These are phyloP conservation scores for Trichosporon coremiiforme DNA, from an alignment of 1,284 basidiomycete genomes.

Conservation along the genomic window DNA sequence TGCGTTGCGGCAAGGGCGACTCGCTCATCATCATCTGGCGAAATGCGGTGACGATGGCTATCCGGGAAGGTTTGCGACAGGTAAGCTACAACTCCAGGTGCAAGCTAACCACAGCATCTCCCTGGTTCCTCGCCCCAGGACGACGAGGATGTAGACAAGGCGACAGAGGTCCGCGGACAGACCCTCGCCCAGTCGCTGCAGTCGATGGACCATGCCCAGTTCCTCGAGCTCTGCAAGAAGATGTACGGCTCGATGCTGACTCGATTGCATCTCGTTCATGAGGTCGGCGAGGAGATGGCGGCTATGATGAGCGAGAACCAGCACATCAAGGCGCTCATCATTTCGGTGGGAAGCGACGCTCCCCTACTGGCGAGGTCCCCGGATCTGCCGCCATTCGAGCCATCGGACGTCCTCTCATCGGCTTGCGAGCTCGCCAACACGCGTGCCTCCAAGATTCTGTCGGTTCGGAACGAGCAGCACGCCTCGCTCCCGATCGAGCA, in stretches of 20 bases:
- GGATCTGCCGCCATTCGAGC: constrained; percentile 58
- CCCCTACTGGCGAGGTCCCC: constrained; percentile 20
- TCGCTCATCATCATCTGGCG: constrained; percentile 74
- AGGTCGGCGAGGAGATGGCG: constrained; percentile 66
- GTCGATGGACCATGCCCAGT: constrained; percentile 69
- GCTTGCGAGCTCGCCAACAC: constrained; percentile 82
- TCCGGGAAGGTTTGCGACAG: constrained; percentile 61
- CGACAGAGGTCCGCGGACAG: constrained; percentile 39
- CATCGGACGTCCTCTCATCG: constrained; percentile 73
- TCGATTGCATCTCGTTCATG: constrained; percentile 71
- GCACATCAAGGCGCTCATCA: constrained; percentile 5
- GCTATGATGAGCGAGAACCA: constrained; percentile 61
- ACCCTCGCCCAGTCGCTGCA: constrained; percentile 65
- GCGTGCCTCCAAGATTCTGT: constrained; percentile 74
- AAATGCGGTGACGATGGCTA: constrained; percentile 69
- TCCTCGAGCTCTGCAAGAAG: constrained; percentile 65
- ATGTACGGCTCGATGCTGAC: constrained; percentile 71
- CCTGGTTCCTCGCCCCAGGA: constrained; percentile 54
- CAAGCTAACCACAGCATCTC: constrained; percentile 40
- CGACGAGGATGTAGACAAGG: constrained; percentile 59
- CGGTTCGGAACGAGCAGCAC: constrained; percentile 76
- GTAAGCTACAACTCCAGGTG: constrained; percentile 33
- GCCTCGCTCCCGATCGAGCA: constrained; percentile 68
- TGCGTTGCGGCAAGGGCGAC: constrained; percentile 72
- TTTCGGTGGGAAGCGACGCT: constrained; percentile 10